Percentiles rank a stretch among this genome's conserved stretches.
Evolutionary conservation across 495 filamentous ascomycete species (phyloP).

Genomic region (Aspergillus ostianus): DNA sequence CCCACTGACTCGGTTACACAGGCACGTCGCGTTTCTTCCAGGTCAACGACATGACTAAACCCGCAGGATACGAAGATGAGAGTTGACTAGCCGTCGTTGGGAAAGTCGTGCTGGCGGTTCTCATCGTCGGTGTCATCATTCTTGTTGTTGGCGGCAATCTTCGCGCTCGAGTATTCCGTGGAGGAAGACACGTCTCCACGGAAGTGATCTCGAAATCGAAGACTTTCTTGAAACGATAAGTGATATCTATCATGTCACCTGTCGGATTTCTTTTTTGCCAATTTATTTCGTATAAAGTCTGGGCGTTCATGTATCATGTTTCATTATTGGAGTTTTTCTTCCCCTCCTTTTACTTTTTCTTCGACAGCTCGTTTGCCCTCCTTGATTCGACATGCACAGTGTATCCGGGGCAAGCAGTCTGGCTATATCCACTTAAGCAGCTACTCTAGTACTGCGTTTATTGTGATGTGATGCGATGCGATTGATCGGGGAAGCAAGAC

Average conservation of each 20-base stretch:
- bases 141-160: conserved; percentile 23
- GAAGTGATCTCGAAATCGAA: conserved; percentile 18
- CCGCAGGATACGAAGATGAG: conserved; percentile 72
- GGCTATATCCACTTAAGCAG: background rate
- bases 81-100: conserved; percentile 44
- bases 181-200: conserved; percentile 7
- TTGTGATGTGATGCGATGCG: conserved; percentile 1
- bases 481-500: conserved; percentile 1
- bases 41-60: conserved; percentile 73
- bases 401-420: background rate
- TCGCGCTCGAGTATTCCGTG: conserved; percentile 18
- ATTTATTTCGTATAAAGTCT: background rate
- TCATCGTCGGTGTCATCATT: conserved; percentile 18
- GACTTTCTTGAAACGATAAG: conserved; percentile 14
- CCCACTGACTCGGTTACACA: conserved; percentile 21
- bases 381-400: background rate
- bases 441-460: conserved; percentile 2
- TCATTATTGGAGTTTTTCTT: background rate
- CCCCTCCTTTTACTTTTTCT: conserved; percentile 2
- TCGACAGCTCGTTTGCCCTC: conserved; percentile 1
- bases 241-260: background rate
- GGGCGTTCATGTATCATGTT: background rate
- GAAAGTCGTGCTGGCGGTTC: conserved; percentile 19
- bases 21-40: conserved; percentile 85
- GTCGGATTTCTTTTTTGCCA: background rate